Evolutionary conservation across 2,329 filamentous ascomycete genomes (phyloP).

Genomic region (Aureobasidium mangrovei): DNA sequence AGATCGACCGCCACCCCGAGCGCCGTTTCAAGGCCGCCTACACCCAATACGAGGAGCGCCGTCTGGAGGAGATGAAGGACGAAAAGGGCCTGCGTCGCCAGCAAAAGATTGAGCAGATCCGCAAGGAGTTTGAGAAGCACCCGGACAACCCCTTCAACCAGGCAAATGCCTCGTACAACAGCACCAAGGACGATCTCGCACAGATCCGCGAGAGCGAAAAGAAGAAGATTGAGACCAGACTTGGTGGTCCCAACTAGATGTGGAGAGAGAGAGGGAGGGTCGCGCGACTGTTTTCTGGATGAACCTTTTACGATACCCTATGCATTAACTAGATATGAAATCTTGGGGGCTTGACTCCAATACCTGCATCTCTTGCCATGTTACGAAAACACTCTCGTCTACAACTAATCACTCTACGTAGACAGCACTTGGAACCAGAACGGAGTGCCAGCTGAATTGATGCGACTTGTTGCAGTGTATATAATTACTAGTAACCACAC

Average conservation of each 20-base stretch:
- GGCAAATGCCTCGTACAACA: constrained; percentile 60
- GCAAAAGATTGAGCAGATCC: constrained; percentile 74
- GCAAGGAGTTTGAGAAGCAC: constrained; percentile 90
- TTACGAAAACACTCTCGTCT: too few species aligned
- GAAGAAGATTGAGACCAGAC: constrained; percentile 63
- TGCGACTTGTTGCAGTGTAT: too few species aligned
- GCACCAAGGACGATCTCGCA: constrained; percentile 65
- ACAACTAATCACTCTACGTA: too few species aligned
- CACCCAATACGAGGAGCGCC: constrained; percentile 68
- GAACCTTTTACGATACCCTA: too few species aligned
- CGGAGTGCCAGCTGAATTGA: too few species aligned
- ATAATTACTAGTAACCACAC: too few species aligned
- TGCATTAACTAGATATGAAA: too few species aligned
- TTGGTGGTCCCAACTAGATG: constrained; percentile 33
- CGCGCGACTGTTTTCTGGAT: too few species aligned
- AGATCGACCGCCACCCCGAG: constrained; percentile 85
- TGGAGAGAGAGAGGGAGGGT: neutral
- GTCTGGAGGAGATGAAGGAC: constrained; percentile 74
- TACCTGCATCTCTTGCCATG: too few species aligned
- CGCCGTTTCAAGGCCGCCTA: constrained; percentile 79
- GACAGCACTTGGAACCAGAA: too few species aligned
- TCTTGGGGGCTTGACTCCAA: too few species aligned
- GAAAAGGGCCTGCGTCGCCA: constrained; percentile 74
- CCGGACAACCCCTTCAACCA: constrained; percentile 96
- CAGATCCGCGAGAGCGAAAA: constrained; percentile 58